Conservation (phyloP, 108 stramenopile species). For the Skeletonema marinoi region DNA sequence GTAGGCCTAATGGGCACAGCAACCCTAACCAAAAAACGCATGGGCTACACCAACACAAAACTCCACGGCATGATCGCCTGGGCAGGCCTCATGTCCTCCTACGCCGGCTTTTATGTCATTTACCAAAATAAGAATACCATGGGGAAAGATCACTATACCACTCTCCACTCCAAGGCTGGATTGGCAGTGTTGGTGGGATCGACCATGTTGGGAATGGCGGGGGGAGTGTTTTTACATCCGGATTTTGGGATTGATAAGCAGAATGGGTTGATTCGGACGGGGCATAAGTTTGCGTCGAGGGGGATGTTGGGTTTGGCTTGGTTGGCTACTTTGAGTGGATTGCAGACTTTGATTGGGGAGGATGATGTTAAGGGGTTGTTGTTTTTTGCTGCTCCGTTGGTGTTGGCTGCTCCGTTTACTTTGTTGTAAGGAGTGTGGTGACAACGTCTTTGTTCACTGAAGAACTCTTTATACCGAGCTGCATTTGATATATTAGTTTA, state of each 20-base stretch:
- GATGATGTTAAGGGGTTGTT: slow-evolving; percentile 46
- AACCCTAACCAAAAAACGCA: slow-evolving; percentile 74
- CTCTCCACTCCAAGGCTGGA: slow-evolving; percentile 64
- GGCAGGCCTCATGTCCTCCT: slow-evolving; percentile 47
- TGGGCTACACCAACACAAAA: slow-evolving; percentile 87
- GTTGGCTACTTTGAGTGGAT: slow-evolving; percentile 61
- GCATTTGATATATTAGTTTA: too few relatives aligned
- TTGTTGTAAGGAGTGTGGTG: slow-evolving; percentile 46
- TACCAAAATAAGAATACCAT: slow-evolving; percentile 74
- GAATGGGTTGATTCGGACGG: slow-evolving; percentile 64
- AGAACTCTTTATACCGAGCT: not conserved
- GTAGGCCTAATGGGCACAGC: slow-evolving; percentile 72
- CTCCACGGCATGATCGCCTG: slow-evolving; percentile 72
- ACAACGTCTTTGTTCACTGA: not conserved
- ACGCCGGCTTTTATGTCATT: slow-evolving; percentile 71
- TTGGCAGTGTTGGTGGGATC: slow-evolving; percentile 44
- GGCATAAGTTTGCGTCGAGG: slow-evolving; percentile 66
- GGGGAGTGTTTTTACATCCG: slow-evolving; percentile 78
- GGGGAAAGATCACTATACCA: slow-evolving; percentile 63
- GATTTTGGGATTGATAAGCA: slow-evolving; percentile 85
- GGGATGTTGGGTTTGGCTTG: slow-evolving; percentile 56
- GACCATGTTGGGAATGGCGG: slow-evolving; percentile 58
- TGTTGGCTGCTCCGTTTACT: slow-evolving; percentile 62
- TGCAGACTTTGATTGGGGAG: slow-evolving; percentile 56
- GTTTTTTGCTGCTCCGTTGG: slow-evolving; percentile 63